Evolutionary conservation across 2,329 filamentous ascomycete genomes (phyloP).

Genomic region (Penicillium hesseltinei): DNA sequence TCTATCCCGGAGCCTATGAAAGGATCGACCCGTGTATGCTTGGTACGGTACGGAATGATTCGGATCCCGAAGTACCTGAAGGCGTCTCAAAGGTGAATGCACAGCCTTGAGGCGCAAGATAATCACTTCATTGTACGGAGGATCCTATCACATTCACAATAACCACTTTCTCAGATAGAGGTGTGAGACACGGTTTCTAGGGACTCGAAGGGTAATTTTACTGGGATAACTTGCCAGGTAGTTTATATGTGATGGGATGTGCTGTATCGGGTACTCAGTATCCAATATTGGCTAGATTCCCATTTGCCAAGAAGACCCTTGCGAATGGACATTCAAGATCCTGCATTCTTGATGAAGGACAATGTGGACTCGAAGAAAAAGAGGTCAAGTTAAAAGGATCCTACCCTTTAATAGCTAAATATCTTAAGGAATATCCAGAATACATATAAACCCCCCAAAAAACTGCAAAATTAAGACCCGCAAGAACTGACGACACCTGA

Average conservation of each 20-base stretch:
- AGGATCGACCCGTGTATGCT: constrained; percentile 9
- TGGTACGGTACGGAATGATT: constrained; percentile 20
- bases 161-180: not conserved
- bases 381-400: too few species aligned
- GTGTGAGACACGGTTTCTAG: not conserved
- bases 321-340: constrained; percentile 20
- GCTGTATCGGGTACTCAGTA: not conserved
- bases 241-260: not conserved
- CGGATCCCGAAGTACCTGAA: constrained; percentile 17
- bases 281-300: constrained; percentile 3
- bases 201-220: not conserved
- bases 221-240: not conserved
- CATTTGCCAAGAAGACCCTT: constrained; percentile 19
- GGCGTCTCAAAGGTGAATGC: not conserved
- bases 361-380: constrained; percentile 11
- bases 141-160: not conserved
- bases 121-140: not conserved
- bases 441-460: not conserved
- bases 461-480: not conserved
- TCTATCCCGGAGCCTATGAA: constrained; percentile 22
- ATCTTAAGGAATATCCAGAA: not conserved
- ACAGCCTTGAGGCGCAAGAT: not conserved
- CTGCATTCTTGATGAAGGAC: constrained; percentile 18
- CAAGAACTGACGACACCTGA: constrained; percentile 1
- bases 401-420: not conserved